phyloP scores from a whole-genome alignment of 2,329 filamentous ascomycete genomes.

The Colletotrichum spaethianum region DNA sequence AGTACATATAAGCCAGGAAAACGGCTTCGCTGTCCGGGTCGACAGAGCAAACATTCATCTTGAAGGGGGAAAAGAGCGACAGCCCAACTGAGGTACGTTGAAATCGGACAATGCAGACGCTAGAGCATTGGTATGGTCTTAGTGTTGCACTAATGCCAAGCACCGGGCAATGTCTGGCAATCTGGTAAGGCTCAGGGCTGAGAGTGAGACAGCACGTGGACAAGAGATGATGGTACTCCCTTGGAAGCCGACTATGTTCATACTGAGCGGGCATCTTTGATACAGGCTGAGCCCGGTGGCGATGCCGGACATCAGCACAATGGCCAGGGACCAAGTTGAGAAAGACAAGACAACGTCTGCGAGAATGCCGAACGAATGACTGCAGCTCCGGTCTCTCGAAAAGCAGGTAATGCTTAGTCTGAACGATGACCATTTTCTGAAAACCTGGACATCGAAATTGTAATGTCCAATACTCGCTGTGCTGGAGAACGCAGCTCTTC shows the following conservation, averaged over 20 bases:
- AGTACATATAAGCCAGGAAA: not conserved
- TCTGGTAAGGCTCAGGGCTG: conserved; percentile 6
- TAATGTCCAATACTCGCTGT: not conserved
- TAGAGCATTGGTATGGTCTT: conserved; percentile 20
- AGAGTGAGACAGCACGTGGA: conserved; percentile 23
- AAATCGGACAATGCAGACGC: conserved; percentile 23
- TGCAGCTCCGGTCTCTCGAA: not conserved
- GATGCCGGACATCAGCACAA: not conserved
- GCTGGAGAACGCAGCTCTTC: not conserved
- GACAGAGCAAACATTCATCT: not conserved
- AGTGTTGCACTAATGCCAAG: conserved; percentile 24
- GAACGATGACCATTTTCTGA: not conserved
- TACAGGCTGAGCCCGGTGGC: not conserved
- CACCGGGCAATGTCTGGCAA: not conserved
- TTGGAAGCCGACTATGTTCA: not conserved
- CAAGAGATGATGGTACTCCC: not conserved
- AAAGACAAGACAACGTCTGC: not conserved
- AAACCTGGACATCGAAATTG: not conserved
- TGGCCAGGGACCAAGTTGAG: not conserved
- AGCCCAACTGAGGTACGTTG: not conserved
- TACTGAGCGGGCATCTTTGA: not conserved
- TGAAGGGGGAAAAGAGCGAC: not conserved
- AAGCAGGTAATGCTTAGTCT: not conserved
- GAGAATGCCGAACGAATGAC: not conserved
- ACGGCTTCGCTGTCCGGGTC: not conserved